phyloP scores from a whole-genome alignment of 164 flowering plant species.

The Piper longum region DNA sequence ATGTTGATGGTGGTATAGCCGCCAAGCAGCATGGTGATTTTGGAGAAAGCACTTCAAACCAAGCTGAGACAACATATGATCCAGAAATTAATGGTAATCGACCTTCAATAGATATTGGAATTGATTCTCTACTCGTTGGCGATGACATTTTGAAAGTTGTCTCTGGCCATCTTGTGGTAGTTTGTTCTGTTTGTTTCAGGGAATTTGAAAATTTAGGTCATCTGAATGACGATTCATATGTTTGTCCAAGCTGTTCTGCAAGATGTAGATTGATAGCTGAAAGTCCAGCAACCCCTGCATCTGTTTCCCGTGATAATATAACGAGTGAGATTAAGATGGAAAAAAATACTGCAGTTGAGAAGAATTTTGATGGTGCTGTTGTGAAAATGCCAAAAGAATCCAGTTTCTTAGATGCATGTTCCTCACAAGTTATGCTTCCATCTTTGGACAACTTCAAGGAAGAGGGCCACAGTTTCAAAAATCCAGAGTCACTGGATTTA shows the following conservation, averaged over 20 bases:
- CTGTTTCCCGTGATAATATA: slow-evolving; percentile 3
- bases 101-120: too few species aligned
- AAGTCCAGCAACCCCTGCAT: slow-evolving; percentile 5
- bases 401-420: not conserved
- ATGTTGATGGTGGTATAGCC: too few species aligned
- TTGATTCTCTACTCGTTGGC: not conserved
- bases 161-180: slow-evolving; percentile 10
- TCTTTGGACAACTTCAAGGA: not conserved
- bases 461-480: not conserved
- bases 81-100: too few species aligned
- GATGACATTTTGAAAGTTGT: slow-evolving; percentile 16
- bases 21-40: too few species aligned
- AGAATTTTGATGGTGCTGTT: slow-evolving; percentile 4
- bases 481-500: slow-evolving; percentile 6
- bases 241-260: slow-evolving; percentile 50
- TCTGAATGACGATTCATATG: slow-evolving; percentile 19
- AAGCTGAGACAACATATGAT: not conserved
- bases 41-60: too few species aligned
- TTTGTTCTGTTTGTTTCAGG: slow-evolving; percentile 51
- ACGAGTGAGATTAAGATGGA: slow-evolving; percentile 6
- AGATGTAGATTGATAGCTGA: slow-evolving; percentile 11
- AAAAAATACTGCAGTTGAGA: slow-evolving; percentile 10
- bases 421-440: not conserved
- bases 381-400: slow-evolving; percentile 12
- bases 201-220: slow-evolving; percentile 18